Percentiles rank a stretch among this genome's conserved stretches.
Conservation (phyloP, 139 green algal genomes). For the Coelastrella sp. region DNA sequence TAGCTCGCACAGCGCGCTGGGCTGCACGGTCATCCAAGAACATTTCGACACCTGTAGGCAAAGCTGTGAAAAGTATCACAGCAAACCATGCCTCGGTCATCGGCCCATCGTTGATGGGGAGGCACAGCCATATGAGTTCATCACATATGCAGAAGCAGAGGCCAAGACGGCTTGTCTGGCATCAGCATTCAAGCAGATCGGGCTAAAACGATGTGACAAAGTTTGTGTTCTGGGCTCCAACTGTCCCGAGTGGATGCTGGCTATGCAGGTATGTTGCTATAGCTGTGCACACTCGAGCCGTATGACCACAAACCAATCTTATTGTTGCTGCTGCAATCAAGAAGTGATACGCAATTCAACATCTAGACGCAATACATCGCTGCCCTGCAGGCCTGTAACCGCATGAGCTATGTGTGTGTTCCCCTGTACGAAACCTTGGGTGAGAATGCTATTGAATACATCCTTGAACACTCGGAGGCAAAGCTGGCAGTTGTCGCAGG, state of each 20-base stretch:
- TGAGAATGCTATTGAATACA: conserved; percentile 92
- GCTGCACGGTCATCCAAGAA: too few species aligned
- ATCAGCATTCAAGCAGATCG: conserved; percentile 50
- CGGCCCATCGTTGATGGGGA: conserved; percentile 25
- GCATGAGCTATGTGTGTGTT: conserved; percentile 86
- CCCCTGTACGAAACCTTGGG: conserved; percentile 97
- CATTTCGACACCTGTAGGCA: conserved; percentile 4
- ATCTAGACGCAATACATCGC: too few species aligned
- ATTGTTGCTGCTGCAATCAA: neutral
- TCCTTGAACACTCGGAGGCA: conserved; percentile 83
- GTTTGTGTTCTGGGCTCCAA: conserved; percentile 72
- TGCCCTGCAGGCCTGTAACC: conserved; percentile 94
- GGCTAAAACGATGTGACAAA: conserved; percentile 52
- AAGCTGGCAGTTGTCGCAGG: conserved; percentile 62
- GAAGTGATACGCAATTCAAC: neutral
- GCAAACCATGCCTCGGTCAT: conserved; percentile 64
- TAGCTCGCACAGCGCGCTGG: neutral
- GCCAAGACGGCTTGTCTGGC: conserved; percentile 44
- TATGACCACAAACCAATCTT: neutral
- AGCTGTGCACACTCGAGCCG: neutral
- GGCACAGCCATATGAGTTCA: conserved; percentile 57
- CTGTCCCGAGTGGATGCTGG: conserved; percentile 79
- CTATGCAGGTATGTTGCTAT: conserved; percentile 69
- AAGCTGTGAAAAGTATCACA: conserved; percentile 41
- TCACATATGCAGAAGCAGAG: conserved; percentile 63